Evolutionary conservation across 805 yeast genomes (phyloP), one percentile per base, ranked within the genome.

Genomic region (Teunomyces atbi): DNA sequence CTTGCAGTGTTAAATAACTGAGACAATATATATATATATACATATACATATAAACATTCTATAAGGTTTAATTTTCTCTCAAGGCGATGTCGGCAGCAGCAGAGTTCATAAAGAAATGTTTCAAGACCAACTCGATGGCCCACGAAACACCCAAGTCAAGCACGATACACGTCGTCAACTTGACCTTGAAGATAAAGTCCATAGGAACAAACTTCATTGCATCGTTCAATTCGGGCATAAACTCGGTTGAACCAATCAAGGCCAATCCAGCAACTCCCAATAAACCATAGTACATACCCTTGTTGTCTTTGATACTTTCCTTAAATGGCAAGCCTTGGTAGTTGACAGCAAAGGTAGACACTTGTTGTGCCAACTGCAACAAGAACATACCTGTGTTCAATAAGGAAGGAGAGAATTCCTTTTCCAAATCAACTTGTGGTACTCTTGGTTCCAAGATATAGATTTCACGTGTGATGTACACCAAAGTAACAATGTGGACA

Each of bases 271-370:
- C 86, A 54, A 92, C 97, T 55, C 96, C 96, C 30, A 92, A 63
- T 47, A 94, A 77, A 19, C 99, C 99, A 57, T 89, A 92, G 71
- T 86, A 92, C 98, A 94, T 94, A 54, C 97, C 98, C 69, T 84
- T 87, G 71, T 94, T 94, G 66, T 86, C 96, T 45, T 74, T 76
- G 58, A 94, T 86, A 47, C 89, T 82, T 71, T 94, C 96, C 66
- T 96, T 85, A 74, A 94, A 94, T 46, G 99, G 99, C 56, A 86
- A 83, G 45, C 99, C 99, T 73, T 89, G 96, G 69, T 94, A 94
- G 71, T 94, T 94, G 48, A 94, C 97, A 16, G 97, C 97, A 74
- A 91, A 94, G 0, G 99, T 94, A 12, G 97, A 89, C 44, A 94
- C 96, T 68, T 94, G 97, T 74, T 94, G 98, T 15, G 96, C 92